These are phyloP conservation scores for Ophiostoma quercus DNA, from an alignment of 2,329 filamentous ascomycete species.

Conservation along the genomic window DNA sequence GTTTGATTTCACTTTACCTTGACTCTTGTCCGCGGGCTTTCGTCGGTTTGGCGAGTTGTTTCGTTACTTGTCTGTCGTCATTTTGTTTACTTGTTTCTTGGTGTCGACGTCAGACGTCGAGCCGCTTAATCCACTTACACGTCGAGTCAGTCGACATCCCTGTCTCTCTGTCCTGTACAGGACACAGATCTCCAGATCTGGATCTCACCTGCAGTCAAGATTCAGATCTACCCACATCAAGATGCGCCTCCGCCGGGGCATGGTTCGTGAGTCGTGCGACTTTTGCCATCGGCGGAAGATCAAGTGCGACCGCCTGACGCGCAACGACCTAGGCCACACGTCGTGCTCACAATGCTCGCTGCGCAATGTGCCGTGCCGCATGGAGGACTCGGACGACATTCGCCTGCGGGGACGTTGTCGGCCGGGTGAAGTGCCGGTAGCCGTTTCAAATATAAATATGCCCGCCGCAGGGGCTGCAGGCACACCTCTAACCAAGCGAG, in stretches of 20 bases:
- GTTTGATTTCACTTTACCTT: not conserved
- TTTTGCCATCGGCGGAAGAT: constrained; percentile 29
- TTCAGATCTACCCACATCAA: not conserved
- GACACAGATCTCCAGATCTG: not conserved
- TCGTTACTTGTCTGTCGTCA: not conserved
- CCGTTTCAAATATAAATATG: not conserved
- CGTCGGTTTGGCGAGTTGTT: not conserved
- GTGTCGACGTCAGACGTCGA: not conserved
- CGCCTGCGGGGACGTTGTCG: constrained; percentile 24
- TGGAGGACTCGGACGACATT: constrained; percentile 28
- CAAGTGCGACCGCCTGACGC: constrained; percentile 29
- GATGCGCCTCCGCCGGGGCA: constrained; percentile 24
- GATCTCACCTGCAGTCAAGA: not conserved
- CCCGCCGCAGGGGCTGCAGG: not conserved
- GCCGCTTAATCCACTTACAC: not conserved
- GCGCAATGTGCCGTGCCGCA: constrained; percentile 25
- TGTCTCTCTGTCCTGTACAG: not conserved
- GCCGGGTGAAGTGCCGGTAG: constrained; percentile 2
- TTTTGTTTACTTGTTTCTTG: not conserved
- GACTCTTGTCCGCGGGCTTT: not conserved
- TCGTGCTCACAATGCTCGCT: constrained; percentile 29
- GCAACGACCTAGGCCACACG: constrained; percentile 25
- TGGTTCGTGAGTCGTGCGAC: constrained; percentile 26
- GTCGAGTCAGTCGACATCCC: constrained; percentile 1
- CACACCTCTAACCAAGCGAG: not conserved